Evolutionary conservation across 2,329 filamentous ascomycete species (phyloP).

Genomic region (Penicillium sclerotigenum): DNA sequence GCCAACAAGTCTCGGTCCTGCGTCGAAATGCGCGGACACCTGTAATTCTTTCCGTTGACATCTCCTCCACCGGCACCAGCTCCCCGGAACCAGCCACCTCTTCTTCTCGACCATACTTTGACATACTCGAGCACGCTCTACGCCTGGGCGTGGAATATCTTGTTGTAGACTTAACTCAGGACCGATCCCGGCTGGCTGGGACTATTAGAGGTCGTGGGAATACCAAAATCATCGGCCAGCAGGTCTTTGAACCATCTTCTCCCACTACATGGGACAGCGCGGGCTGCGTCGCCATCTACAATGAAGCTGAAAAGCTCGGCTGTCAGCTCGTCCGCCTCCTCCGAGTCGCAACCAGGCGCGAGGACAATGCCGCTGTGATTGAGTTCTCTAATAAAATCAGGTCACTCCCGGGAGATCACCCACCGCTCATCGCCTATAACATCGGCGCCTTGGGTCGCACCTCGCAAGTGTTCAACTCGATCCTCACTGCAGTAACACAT

Average conservation of each 20-base stretch:
- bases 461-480: slow-evolving; percentile 45
- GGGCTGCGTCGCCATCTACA: slow-evolving; percentile 32
- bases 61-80: slow-evolving; percentile 16
- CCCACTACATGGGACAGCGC: slow-evolving; percentile 36
- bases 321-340: slow-evolving; percentile 43
- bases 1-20: slow-evolving; percentile 56
- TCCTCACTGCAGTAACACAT: slow-evolving; percentile 43
- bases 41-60: slow-evolving; percentile 57
- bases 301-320: slow-evolving; percentile 36
- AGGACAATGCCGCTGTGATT: slow-evolving; percentile 38
- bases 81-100: slow-evolving; percentile 7
- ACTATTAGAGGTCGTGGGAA: slow-evolving; percentile 36
- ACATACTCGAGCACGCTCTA: slow-evolving; percentile 40
- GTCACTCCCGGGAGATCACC: slow-evolving; percentile 29
- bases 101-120: slow-evolving; percentile 27
- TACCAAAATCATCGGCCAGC: slow-evolving; percentile 43
- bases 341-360: slow-evolving; percentile 32
- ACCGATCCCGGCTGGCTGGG: slow-evolving; percentile 25
- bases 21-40: slow-evolving; percentile 56
- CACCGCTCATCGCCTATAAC: slow-evolving; percentile 42
- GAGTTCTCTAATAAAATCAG: slow-evolving; percentile 40
- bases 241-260: slow-evolving; percentile 31
- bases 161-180: slow-evolving; percentile 36
- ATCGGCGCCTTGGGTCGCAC: slow-evolving; percentile 41
- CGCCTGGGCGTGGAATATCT: slow-evolving; percentile 43